These are phyloP conservation scores for Colletotrichum gloeosporioides DNA, from an alignment of 2,329 filamentous ascomycete genomes.

Conservation along the genomic window DNA sequence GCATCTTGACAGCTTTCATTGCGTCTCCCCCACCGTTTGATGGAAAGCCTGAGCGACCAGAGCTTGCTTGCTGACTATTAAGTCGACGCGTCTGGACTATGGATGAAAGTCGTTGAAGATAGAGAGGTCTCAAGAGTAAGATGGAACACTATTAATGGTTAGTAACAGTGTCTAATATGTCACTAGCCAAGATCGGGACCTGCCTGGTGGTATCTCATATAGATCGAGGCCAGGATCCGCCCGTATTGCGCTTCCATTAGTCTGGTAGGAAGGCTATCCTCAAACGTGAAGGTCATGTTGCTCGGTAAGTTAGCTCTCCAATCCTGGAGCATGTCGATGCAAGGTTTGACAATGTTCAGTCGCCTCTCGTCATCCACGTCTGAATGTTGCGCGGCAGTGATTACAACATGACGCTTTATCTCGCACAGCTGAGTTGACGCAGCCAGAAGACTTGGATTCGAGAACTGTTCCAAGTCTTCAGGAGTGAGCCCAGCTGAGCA, in stretches of 20 bases:
- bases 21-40: background rate
- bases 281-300: background rate
- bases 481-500: background rate
- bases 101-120: conserved; percentile 9
- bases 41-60: background rate
- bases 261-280: background rate
- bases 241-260: background rate
- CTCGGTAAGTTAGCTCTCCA: background rate
- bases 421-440: conserved; percentile 9
- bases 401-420: conserved; percentile 11
- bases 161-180: too few species aligned
- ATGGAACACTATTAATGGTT: conserved; percentile 11
- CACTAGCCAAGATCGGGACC: fast-evolving
- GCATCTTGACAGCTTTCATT: background rate
- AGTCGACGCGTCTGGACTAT: background rate
- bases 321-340: conserved; percentile 5
- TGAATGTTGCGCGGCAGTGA: conserved; percentile 1
- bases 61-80: background rate
- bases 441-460: background rate
- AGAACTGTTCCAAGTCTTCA: conserved; percentile 7
- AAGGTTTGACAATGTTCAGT: background rate
- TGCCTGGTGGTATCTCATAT: conserved; percentile 22
- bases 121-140: conserved; percentile 14
- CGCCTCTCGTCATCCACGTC: background rate
- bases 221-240: conserved; percentile 1